Evolutionary conservation across 805 yeast species (phyloP).

Genomic region (Yamadazyma philogaea): DNA sequence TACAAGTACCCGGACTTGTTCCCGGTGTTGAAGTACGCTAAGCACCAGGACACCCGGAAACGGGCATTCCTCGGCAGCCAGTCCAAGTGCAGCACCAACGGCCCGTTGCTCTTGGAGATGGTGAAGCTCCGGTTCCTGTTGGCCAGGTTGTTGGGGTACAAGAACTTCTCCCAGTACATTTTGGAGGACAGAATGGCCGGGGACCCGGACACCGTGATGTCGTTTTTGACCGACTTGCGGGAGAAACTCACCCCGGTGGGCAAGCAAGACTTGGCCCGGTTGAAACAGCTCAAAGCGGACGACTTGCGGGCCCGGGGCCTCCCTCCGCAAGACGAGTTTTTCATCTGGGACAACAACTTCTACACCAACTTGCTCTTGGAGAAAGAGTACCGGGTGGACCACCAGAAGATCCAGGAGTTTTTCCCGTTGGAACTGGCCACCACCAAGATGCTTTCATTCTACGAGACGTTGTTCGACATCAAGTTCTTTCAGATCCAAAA

Average conservation of each 20-base stretch:
- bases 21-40: constrained; percentile 76
- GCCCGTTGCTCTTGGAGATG: constrained; percentile 55
- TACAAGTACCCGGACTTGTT: constrained; percentile 78
- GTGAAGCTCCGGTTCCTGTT: constrained; percentile 59
- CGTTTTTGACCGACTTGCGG: constrained; percentile 61
- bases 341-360: constrained; percentile 73
- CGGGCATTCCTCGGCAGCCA: constrained; percentile 64
- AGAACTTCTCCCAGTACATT: constrained; percentile 64
- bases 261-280: constrained; percentile 44
- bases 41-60: constrained; percentile 60
- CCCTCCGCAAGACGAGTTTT: constrained; percentile 36
- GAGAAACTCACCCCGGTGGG: constrained; percentile 60
- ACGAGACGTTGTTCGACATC: constrained; percentile 65
- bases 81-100: constrained; percentile 64
- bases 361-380: constrained; percentile 66
- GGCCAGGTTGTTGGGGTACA: constrained; percentile 64
- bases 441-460: constrained; percentile 64
- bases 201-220: constrained; percentile 53
- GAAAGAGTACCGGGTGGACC: constrained; percentile 67
- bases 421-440: constrained; percentile 73
- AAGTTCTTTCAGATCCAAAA: constrained; percentile 56
- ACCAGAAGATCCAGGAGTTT: constrained; percentile 67
- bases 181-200: constrained; percentile 83
- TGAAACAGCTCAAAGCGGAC: constrained; percentile 51
- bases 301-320: constrained; percentile 49